Conservation (phyloP, 371 early-diverging fungal genomes). For the Lichtheimia ornata region DNA sequence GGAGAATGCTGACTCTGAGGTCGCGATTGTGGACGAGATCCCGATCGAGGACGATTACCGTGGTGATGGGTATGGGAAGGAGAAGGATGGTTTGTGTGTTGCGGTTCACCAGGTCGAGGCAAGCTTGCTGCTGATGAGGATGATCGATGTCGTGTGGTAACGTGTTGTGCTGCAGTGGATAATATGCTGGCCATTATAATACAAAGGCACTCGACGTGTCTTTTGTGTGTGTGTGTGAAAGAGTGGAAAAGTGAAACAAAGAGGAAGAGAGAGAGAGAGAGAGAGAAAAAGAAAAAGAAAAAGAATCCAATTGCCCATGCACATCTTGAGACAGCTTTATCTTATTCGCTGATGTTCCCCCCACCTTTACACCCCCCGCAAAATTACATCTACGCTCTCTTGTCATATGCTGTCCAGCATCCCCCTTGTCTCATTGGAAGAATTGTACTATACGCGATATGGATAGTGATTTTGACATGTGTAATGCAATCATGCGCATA, state of each 20-base stretch:
- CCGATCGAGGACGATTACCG: constrained; percentile 3
- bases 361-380: neutral
- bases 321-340: neutral
- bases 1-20: neutral
- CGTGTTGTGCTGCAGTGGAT: constrained; percentile 16
- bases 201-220: too few relatives aligned
- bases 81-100: constrained; percentile 17
- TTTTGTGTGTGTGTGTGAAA: neutral
- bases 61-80: neutral
- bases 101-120: constrained; percentile 10
- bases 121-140: constrained; percentile 13
- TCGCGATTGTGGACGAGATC: neutral
- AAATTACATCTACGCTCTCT: neutral
- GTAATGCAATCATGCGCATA: too few relatives aligned
- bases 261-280: neutral
- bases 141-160: constrained; percentile 16
- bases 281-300: neutral
- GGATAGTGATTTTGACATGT: too few relatives aligned
- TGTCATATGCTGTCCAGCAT: too few relatives aligned
- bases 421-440: too few relatives aligned
- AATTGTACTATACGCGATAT: too few relatives aligned
- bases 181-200: constrained; percentile 17
- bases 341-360: neutral
- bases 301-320: neutral
- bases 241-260: neutral